Evolutionary conservation across 2,329 filamentous ascomycete species (phyloP), one percentile per base, ranked within the genome.

Genomic region (Macrophomina tecta): DNA sequence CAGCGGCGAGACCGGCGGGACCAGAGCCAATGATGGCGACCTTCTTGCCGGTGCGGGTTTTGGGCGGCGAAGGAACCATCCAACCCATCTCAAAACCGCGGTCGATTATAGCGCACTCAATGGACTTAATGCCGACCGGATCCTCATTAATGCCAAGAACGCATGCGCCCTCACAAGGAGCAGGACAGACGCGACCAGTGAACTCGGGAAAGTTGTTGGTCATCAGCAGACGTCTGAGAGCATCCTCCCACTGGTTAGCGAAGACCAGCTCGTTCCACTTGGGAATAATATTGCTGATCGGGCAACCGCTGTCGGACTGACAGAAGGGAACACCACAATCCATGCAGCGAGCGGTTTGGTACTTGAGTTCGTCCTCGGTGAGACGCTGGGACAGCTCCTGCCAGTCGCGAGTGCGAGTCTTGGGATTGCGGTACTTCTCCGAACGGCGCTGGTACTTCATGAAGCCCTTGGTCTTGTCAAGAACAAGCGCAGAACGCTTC

Each of bases 141-240:
- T 97, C 94, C 78, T 97, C 94, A 75, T 96, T 97, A 82, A 98
- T 98, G 56, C 94, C 94, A 53, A 98, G 86, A 68, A 97, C 94
- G 76, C 94, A 98, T 68, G 94, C 93, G 79, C 94, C 94, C 80
- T 98, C 94, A 74, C 94, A 98, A 80, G 94, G 94, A 75, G 94
- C 94, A 68, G 94, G 94, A 81, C 94, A 98, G 68, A 97, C 94
- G 83, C 94, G 94, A 66, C 94, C 94, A 73, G 94, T 98, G 80
- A 97, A 97, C 78, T 98, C 94, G 4, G 94, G 94, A 86, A 98
- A 97, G 82, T 97, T 97, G 84, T 98, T 97, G 71, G 94, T 97
- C 91, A 96, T 94, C 64, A 97, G 84, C 11, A 98, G 86, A 68
- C 93, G 88, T 81, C 97, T 94, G 4, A 97, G 88, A 30, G 94